Conservation (phyloP, 768 basidiomycete genomes). For the Tulasnella sp. region DNA sequence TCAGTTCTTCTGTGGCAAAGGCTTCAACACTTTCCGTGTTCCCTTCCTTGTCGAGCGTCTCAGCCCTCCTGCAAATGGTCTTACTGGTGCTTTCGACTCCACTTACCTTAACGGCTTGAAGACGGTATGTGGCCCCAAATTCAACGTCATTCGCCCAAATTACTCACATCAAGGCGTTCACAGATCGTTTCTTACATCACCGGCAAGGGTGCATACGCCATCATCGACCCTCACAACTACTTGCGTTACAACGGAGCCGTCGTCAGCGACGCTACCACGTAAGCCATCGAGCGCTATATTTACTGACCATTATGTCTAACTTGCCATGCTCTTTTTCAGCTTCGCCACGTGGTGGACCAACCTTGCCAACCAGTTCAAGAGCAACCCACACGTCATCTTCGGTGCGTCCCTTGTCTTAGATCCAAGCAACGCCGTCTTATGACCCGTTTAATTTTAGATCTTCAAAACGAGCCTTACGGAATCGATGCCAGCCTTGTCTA, state of each 20-base stretch:
- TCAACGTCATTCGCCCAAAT: not conserved
- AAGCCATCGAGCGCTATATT: conserved; percentile 12
- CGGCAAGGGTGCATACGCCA: conserved; percentile 42
- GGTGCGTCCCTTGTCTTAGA: not conserved
- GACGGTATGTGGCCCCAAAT: conserved; percentile 17
- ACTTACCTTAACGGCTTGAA: conserved; percentile 43
- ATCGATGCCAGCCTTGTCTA: conserved; percentile 42
- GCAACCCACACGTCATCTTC: conserved; percentile 44
- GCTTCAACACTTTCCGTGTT: conserved; percentile 35
- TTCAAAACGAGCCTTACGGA: conserved; percentile 57
- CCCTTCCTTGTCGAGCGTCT: conserved; percentile 46
- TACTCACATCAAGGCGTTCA: not conserved
- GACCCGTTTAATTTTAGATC: conserved; percentile 22
- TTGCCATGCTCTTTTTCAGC: not conserved
- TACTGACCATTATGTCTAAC: not conserved
- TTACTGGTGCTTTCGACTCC: conserved; percentile 42
- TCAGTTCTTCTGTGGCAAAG: conserved; percentile 41
- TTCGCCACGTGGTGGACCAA: conserved; percentile 37
- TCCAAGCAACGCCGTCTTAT: not conserved
- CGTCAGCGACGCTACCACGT: conserved; percentile 40
- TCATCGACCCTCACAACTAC: conserved; percentile 47
- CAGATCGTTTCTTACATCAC: conserved; percentile 48
- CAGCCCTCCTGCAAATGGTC: conserved; percentile 39
- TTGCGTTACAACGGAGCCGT: conserved; percentile 45
- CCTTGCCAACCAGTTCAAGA: conserved; percentile 40